These are phyloP conservation scores for Aspergillus neotritici DNA, from an alignment of 2,329 filamentous ascomycete species.

Conservation along the genomic window DNA sequence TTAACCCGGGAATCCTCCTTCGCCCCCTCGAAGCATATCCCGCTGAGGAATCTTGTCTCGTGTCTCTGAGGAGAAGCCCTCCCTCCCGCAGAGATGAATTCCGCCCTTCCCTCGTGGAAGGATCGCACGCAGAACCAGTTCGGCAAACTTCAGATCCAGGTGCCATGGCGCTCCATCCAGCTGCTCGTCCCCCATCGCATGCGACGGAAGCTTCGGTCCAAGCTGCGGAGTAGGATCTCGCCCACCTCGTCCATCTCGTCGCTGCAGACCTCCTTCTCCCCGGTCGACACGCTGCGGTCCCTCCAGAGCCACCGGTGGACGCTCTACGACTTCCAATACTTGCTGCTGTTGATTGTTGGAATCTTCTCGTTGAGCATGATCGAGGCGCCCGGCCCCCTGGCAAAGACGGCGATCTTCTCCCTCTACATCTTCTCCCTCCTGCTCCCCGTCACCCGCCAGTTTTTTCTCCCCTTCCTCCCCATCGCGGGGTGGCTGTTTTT, in stretches of 20 bases:
- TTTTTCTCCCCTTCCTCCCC: conserved; percentile 80
- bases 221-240: conserved; percentile 60
- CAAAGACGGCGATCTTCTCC: conserved; percentile 68
- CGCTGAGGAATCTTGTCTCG: conserved; percentile 12
- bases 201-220: conserved; percentile 62
- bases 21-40: neutral
- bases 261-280: conserved; percentile 76
- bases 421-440: conserved; percentile 64
- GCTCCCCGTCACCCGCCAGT: conserved; percentile 80
- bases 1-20: neutral
- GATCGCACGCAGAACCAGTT: conserved; percentile 41
- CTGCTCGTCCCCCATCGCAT: conserved; percentile 57
- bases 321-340: conserved; percentile 77
- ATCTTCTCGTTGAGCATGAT: conserved; percentile 82
- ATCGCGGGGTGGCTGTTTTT: conserved; percentile 84
- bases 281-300: conserved; percentile 68
- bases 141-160: conserved; percentile 41
- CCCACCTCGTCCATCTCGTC: conserved; percentile 67
- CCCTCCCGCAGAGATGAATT: conserved; percentile 30
- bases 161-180: conserved; percentile 47
- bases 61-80: conserved; percentile 19
- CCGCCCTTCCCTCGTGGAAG: conserved; percentile 42
- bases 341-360: conserved; percentile 65
- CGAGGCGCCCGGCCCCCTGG: conserved; percentile 67
- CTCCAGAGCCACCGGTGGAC: conserved; percentile 75